Conservation (phyloP, 2,329 filamentous ascomycete genomes). For the Pleoardoris graminearum region DNA sequence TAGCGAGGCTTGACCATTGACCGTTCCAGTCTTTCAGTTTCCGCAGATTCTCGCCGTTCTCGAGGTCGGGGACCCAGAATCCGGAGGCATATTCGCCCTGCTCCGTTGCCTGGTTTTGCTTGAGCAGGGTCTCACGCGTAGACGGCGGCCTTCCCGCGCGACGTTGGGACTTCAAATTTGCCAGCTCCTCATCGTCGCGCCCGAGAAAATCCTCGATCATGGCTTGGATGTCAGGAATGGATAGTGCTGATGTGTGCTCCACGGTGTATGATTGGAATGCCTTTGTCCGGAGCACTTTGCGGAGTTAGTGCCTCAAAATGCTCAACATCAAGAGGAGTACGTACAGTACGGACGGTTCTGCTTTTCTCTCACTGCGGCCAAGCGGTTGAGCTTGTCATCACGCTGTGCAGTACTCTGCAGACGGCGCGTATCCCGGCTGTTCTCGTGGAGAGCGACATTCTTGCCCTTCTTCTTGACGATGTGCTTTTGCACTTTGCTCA, state of each 20-base stretch:
- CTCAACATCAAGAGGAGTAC: conserved; percentile 24
- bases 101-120: conserved; percentile 70
- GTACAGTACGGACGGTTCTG: conserved; percentile 74
- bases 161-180: conserved; percentile 66
- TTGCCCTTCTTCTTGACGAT: conserved; percentile 85
- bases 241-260: conserved; percentile 53
- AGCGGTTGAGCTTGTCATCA: conserved; percentile 78
- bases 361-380: conserved; percentile 70
- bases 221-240: conserved; percentile 60
- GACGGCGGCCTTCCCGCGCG: conserved; percentile 79
- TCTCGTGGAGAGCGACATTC: conserved; percentile 78
- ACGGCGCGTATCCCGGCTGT: conserved; percentile 82
- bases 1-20: conserved; percentile 78
- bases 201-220: conserved; percentile 54
- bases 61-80: conserved; percentile 84
- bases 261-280: conserved; percentile 72
- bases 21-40: conserved; percentile 77
- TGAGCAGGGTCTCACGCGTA: conserved; percentile 75
- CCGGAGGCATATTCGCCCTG: conserved; percentile 80
- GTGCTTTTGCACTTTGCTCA: conserved; percentile 85
- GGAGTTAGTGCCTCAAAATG: background rate
- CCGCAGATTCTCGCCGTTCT: conserved; percentile 65
- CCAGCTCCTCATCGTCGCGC: conserved; percentile 72
- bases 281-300: conserved; percentile 64
- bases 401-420: conserved; percentile 77